Conservation (phyloP, 2,329 filamentous ascomycete species). For the Coniochaeta prunicola region DNA sequence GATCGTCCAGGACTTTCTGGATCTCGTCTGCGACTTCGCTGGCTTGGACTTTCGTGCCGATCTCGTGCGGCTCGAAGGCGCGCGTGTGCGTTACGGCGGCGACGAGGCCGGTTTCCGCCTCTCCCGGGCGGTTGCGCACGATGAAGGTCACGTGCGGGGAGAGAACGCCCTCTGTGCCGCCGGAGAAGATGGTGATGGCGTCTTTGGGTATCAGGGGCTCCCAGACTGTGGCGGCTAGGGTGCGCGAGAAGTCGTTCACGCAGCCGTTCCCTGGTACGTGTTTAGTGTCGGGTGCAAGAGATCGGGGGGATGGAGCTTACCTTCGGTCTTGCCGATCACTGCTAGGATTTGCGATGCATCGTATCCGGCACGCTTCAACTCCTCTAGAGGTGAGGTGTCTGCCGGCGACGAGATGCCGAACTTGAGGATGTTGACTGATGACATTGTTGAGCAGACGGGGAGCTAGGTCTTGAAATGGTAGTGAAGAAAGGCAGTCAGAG, state of each 20-base stretch:
- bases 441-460: conserved; percentile 10
- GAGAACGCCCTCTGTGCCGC: conserved; percentile 23
- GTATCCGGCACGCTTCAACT: conserved; percentile 20
- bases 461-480: no score
- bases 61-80: conserved; percentile 17
- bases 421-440: conserved; percentile 20
- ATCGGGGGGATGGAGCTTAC: background rate
- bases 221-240: conserved; percentile 21
- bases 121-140: conserved; percentile 9
- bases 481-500: no score
- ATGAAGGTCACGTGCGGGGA: conserved; percentile 22
- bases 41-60: conserved; percentile 20
- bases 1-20: conserved; percentile 9
- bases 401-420: conserved; percentile 21
- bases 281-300: background rate
- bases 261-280: conserved; percentile 21
- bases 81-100: conserved; percentile 20
- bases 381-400: conserved; percentile 18
- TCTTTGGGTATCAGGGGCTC: conserved; percentile 19
- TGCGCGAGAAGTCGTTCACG: conserved; percentile 25
- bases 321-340: conserved; percentile 24
- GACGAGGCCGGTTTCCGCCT: conserved; percentile 11
- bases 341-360: conserved; percentile 17
- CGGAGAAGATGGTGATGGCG: conserved; percentile 23
- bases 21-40: conserved; percentile 14